A percentile compares a stretch with the other conserved stretches of the same genome.
Evolutionary conservation across 345 rosid genomes (phyloP).

Genomic region (Lumnitzera littorea): DNA sequence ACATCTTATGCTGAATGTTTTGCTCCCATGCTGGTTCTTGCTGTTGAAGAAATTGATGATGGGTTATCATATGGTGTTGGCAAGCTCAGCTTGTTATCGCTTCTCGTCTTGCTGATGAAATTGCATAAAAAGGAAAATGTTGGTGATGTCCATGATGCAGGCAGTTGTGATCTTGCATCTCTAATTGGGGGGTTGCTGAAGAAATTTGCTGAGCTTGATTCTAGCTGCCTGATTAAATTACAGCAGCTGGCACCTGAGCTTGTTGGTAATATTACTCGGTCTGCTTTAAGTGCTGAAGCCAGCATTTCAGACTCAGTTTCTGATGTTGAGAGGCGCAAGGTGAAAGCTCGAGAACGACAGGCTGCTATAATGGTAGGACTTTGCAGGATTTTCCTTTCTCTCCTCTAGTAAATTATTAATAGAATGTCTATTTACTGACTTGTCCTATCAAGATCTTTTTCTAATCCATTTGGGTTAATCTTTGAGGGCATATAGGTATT

Average conservation of each 20-base stretch:
- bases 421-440: neutral
- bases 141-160: constrained; percentile 47
- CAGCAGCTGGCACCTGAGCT: constrained; percentile 77
- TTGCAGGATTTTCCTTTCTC: neutral
- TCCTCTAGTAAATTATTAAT: no score
- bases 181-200: constrained; percentile 68
- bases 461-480: neutral
- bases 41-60: constrained; percentile 51
- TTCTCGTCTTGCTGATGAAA: constrained; percentile 75
- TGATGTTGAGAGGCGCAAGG: constrained; percentile 69
- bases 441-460: neutral
- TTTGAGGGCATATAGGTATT: neutral
- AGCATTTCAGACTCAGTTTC: constrained; percentile 49
- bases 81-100: constrained; percentile 68
- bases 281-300: constrained; percentile 17
- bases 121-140: constrained; percentile 45
- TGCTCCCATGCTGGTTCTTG: constrained; percentile 45
- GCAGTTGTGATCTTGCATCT: constrained; percentile 57
- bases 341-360: constrained; percentile 83
- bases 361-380: constrained; percentile 81
- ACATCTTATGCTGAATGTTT: constrained; percentile 26
- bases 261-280: constrained; percentile 35
- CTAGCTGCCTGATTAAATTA: constrained; percentile 52
- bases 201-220: constrained; percentile 68
- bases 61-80: constrained; percentile 42